Base-by-base conservation (phyloP, 108 stramenopile species). In the Fragilaria crotonensis region DNA sequence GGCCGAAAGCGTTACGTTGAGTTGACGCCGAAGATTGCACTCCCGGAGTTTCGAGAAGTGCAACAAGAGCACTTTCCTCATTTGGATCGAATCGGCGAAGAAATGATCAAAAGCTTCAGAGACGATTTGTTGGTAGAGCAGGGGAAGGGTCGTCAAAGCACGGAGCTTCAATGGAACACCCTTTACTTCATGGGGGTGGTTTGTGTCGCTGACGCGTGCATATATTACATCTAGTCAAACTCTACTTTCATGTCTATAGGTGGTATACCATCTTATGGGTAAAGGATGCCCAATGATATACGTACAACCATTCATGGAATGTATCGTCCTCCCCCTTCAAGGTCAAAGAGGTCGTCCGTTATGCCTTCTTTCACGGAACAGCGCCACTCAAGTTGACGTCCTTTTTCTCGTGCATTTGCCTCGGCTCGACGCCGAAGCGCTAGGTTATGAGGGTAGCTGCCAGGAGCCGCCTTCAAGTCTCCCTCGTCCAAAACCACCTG, bases 1-100 rank as follows among this genome's bases (percentile, higher is more conserved):
- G 70, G 87, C 46, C 72, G 80, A 3, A 90, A 90, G 58, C 85
- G 93, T 1, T 94, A 91, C 59, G 93, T 94, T 2, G 93, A 94
- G 54, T 71, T 94, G 48, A 50, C 64, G 33, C 89, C 89, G 23
- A 94, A 90, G 57, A 91, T 94, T 47, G 80, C 83, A 18, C 67
- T 77, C 56, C 20, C 70, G 4, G 93, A 94, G 71, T 94, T 89
- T 64, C 73, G 77, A 28, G 73, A 79, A 52, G 85, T 81, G 50
- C 93, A 94, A 63, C 53, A 61, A 45, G 70, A 75, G 30, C 81
- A 85, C 59, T 91, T 94, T 63, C 71, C 62, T 5, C 91, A 93
- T 52, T 71, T 89, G 62, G 86, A 93, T 73, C 68, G 67, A 28
- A 62, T 93, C 0, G 85, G 85, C 25, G 71, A 70, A 32, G 91